A percentile compares a stretch with the other conserved stretches of the same genome.
Evolutionary conservation across 257 asterid genomes (phyloP).

Genomic region (Thymus mandschuricus): DNA sequence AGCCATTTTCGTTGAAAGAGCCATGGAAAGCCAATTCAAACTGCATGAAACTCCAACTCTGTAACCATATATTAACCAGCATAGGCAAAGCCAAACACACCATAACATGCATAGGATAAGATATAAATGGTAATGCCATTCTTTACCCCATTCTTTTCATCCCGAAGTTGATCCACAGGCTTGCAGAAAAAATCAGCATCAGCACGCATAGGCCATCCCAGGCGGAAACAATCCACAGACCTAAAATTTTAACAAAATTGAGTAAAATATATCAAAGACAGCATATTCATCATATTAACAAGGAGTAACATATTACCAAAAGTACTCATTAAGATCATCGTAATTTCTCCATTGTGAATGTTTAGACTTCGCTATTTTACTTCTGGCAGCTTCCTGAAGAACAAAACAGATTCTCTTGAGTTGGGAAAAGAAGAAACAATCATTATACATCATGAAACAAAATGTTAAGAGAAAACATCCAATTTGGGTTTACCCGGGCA

Average conservation of each 20-base stretch:
- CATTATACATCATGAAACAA: constrained; percentile 8
- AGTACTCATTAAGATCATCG: constrained; percentile 96
- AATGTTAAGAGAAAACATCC: constrained; percentile 8
- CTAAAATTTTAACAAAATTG: constrained; percentile 42
- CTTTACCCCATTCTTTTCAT: constrained; percentile 79
- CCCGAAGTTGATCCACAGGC: constrained; percentile 46
- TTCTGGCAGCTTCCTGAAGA: constrained; percentile 89
- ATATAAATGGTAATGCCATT: constrained; percentile 20
- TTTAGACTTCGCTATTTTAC: constrained; percentile 83
- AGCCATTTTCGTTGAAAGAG: neutral
- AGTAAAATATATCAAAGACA: constrained; percentile 21
- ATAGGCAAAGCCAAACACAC: constrained; percentile 16
- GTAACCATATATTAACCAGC: constrained; percentile 7
- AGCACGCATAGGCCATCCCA: constrained; percentile 99
- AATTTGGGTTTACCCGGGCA: constrained; percentile 64
- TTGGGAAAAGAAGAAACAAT: constrained; percentile 9
- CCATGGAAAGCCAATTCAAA: constrained; percentile 22
- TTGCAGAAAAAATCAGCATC: constrained; percentile 96
- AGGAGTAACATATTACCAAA: constrained; percentile 58
- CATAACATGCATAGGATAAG: constrained; percentile 17
- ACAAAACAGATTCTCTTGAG: constrained; percentile 12
- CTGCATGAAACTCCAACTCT: constrained; percentile 8
- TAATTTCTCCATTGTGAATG: constrained; percentile 99
- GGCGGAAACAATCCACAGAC: constrained; percentile 97
- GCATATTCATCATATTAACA: constrained; percentile 21